These are phyloP conservation scores for Neocucurbitaria cava DNA, from an alignment of 2,329 filamentous ascomycete species.

Conservation along the genomic window DNA sequence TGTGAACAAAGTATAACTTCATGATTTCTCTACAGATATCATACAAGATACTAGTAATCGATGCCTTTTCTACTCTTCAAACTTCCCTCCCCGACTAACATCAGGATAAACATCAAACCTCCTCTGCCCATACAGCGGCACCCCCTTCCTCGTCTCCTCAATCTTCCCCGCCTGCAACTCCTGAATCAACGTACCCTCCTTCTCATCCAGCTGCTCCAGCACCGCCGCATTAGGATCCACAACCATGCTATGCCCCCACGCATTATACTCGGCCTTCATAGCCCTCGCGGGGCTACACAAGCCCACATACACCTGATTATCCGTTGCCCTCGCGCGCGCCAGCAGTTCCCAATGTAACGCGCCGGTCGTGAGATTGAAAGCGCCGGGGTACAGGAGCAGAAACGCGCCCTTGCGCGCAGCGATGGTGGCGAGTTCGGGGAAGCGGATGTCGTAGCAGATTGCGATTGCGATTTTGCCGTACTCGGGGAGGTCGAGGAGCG, in stretches of 20 bases:
- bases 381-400: slow-evolving; percentile 89
- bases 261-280: slow-evolving; percentile 77
- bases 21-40: no score
- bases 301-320: slow-evolving; percentile 94
- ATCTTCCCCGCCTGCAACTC: slow-evolving; percentile 54
- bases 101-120: slow-evolving; percentile 96
- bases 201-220: slow-evolving; percentile 78
- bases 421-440: slow-evolving; percentile 90
- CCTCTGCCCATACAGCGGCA: slow-evolving; percentile 83
- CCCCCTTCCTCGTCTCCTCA: slow-evolving; percentile 64
- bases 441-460: slow-evolving; percentile 98
- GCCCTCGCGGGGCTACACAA: slow-evolving; percentile 91
- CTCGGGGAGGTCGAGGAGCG: slow-evolving; percentile 83
- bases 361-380: slow-evolving; percentile 94
- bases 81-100: slow-evolving; percentile 69
- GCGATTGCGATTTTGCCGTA: slow-evolving; percentile 88
- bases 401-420: slow-evolving; percentile 88
- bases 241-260: slow-evolving; percentile 90
- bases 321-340: slow-evolving; percentile 81
- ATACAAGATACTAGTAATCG: no score
- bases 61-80: slow-evolving; percentile 46
- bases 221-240: slow-evolving; percentile 87
- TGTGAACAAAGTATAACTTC: no score
- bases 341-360: slow-evolving; percentile 89
- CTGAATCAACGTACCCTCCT: slow-evolving; percentile 76